A percentile compares a stretch with the other conserved stretches of the same genome.
phyloP scores from a whole-genome alignment of 192 early-diverging fungal genomes.

The Rhizoclosmatium globosum region DNA sequence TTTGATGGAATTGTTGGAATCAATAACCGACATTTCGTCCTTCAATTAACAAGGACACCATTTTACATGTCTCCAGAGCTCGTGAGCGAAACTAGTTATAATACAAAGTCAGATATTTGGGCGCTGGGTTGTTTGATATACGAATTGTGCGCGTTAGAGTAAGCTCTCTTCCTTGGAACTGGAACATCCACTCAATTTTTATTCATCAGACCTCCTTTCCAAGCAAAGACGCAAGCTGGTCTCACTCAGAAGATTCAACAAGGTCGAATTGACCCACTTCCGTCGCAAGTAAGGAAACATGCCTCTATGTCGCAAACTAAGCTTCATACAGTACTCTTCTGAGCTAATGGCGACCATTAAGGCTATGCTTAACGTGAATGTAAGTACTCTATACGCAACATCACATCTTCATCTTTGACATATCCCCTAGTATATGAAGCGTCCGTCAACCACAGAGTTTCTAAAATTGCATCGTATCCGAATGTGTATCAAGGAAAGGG shows the following conservation, averaged over 20 bases:
- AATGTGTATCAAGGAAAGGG: conserved; percentile 21
- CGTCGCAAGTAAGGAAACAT: conserved; percentile 45
- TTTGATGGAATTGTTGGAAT: background rate
- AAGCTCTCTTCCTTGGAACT: conserved; percentile 5
- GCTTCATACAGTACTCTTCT: conserved; percentile 36
- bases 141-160: conserved; percentile 79
- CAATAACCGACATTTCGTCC: background rate
- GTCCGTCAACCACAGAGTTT: conserved; percentile 25
- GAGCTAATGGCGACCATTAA: conserved; percentile 54
- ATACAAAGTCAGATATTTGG: conserved; percentile 80
- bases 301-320: background rate
- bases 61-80: conserved; percentile 86
- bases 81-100: conserved; percentile 70
- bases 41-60: conserved; percentile 56
- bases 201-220: conserved; percentile 70
- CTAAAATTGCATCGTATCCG: conserved; percentile 21
- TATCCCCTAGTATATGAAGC: conserved; percentile 16
- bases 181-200: background rate
- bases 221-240: conserved; percentile 65
- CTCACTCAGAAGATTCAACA: conserved; percentile 67
- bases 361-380: conserved; percentile 66
- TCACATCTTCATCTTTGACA: conserved; percentile 14
- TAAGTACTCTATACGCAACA: conserved; percentile 35
- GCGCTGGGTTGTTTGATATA: conserved; percentile 78
- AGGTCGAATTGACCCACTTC: conserved; percentile 63